phyloP scores from a whole-genome alignment of 768 basidiomycete species.

The Clathrus columnatus region DNA sequence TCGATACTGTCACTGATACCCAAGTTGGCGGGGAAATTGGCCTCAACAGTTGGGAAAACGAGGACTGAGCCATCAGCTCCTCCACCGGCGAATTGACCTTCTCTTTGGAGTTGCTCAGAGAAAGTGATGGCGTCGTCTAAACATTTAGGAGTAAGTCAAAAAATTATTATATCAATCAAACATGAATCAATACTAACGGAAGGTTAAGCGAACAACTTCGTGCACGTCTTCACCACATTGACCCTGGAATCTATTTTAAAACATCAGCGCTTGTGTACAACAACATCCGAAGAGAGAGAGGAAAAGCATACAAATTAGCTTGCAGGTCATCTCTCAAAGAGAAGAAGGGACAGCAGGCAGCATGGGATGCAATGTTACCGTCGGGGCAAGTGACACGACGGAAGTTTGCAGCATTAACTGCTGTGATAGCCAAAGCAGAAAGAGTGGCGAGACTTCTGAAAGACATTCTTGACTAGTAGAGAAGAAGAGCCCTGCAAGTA shows the following conservation, averaged over 20 bases:
- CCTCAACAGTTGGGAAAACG: constrained; percentile 17
- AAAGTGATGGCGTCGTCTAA: constrained; percentile 9
- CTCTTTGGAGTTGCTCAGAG: not conserved
- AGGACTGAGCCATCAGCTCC: constrained; percentile 22
- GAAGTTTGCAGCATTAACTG: constrained; percentile 6
- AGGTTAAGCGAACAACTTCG: constrained; percentile 20
- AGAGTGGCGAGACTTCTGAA: not conserved
- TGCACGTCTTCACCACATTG: constrained; percentile 25
- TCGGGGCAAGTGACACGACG: constrained; percentile 7
- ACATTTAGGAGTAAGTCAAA: not conserved
- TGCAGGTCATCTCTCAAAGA: constrained; percentile 10
- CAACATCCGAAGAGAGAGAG: not conserved
- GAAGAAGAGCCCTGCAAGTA: not conserved
- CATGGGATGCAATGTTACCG: not conserved
- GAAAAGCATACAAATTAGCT: constrained; percentile 6
- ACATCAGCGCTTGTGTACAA: not conserved
- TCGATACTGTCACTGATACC: constrained; percentile 20
- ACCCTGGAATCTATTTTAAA: constrained; percentile 12
- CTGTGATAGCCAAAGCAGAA: not conserved
- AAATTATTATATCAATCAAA: not conserved
- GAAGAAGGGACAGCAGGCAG: constrained; percentile 8
- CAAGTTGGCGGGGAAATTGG: constrained; percentile 19
- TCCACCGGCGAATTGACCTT: constrained; percentile 12
- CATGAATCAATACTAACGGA: constrained; percentile 14
- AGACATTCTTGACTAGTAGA: not conserved